Conservation (phyloP, 2,329 filamentous ascomycete genomes). For the Scleromitrula shiraiana region DNA sequence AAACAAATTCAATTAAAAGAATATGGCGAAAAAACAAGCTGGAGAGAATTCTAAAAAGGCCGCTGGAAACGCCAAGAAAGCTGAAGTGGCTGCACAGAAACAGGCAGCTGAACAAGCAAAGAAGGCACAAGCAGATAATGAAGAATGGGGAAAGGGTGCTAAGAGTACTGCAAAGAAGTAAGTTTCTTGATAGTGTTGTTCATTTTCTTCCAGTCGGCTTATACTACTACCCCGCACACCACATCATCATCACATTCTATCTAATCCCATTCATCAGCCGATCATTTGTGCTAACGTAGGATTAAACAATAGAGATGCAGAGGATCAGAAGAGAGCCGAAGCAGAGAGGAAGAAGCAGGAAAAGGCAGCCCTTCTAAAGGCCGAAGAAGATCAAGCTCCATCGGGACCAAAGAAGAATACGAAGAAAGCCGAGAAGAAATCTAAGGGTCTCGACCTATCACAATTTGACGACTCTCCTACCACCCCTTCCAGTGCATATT, state of each 20-base stretch:
- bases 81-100: slow-evolving; percentile 76
- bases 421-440: slow-evolving; percentile 62
- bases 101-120: slow-evolving; percentile 61
- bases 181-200: slow-evolving; percentile 32
- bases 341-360: slow-evolving; percentile 79
- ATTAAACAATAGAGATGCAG: slow-evolving; percentile 56
- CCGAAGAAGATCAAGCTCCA: slow-evolving; percentile 59
- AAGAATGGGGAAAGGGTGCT: slow-evolving; percentile 76
- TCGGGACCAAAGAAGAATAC: slow-evolving; percentile 47
- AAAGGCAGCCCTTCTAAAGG: slow-evolving; percentile 39
- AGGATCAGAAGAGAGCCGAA: slow-evolving; percentile 84
- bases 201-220: slow-evolving; percentile 4
- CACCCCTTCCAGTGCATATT: slow-evolving; percentile 40
- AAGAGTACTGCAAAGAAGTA: slow-evolving; percentile 87
- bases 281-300: slow-evolving; percentile 11
- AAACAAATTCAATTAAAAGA: too few relatives aligned
- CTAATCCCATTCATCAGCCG: too few relatives aligned
- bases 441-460: slow-evolving; percentile 63
- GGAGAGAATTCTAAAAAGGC: slow-evolving; percentile 83
- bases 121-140: slow-evolving; percentile 58
- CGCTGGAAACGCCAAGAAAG: slow-evolving; percentile 85
- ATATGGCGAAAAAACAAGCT: slow-evolving; percentile 66
- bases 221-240: slow-evolving; percentile 6
- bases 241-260: too few relatives aligned
- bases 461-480: slow-evolving; percentile 53